Conservation (phyloP, 2,329 filamentous ascomycete species). For the Chlorencoelia australis region DNA sequence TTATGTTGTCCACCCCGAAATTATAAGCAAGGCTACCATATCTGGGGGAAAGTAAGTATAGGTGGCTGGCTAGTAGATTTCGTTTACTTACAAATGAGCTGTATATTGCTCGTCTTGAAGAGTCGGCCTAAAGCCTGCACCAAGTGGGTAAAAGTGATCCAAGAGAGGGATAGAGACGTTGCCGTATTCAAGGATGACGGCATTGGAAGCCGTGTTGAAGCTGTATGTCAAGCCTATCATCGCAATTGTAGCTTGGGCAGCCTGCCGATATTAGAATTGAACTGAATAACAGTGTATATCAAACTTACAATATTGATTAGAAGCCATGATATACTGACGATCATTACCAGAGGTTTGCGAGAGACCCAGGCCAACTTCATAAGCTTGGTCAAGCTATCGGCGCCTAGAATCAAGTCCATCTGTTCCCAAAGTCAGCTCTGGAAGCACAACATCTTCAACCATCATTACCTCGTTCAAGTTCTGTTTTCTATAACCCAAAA, state of each 20-base stretch:
- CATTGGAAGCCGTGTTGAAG: conserved; percentile 29
- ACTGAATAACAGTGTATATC: neutral
- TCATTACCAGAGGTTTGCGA: conserved; percentile 20
- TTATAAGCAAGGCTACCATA: conserved; percentile 32
- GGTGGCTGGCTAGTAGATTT: neutral
- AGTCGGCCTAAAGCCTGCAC: conserved; percentile 14
- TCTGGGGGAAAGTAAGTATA: conserved; percentile 18
- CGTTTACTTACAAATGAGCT: conserved; percentile 30
- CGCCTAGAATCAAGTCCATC: conserved; percentile 26
- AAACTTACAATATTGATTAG: conserved; percentile 26
- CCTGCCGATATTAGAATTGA: conserved; percentile 16
- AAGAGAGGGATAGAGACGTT: conserved; percentile 31
- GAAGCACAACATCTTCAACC: neutral
- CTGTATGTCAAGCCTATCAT: conserved; percentile 34
- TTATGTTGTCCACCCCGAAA: conserved; percentile 15
- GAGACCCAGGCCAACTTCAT: conserved; percentile 24
- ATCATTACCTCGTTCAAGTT: conserved; percentile 31
- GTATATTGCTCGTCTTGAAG: conserved; percentile 32
- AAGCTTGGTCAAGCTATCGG: conserved; percentile 26
- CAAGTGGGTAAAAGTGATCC: conserved; percentile 26
- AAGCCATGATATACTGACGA: conserved; percentile 25
- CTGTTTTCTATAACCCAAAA: conserved; percentile 30
- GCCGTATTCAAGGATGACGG: conserved; percentile 27
- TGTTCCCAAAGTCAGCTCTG: conserved; percentile 9
- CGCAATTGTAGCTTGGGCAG: conserved; percentile 34